Percentiles rank a stretch among this genome's conserved stretches.
Conservation (phyloP, 345 rosid genomes). For the Citrus medica region DNA sequence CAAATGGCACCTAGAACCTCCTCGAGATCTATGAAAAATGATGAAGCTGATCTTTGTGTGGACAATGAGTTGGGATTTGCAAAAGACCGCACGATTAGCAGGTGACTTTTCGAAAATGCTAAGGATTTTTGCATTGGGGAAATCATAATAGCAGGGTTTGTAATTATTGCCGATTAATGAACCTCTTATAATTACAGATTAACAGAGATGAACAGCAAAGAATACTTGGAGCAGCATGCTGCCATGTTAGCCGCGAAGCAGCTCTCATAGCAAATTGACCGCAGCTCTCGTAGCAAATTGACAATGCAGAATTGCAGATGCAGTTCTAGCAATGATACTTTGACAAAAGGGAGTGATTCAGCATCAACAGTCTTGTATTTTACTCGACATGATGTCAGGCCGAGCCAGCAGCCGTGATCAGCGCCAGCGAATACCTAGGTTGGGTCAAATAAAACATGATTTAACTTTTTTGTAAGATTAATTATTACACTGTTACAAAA, state of each 20-base stretch:
- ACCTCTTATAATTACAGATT: constrained; percentile 40
- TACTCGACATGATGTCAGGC: neutral
- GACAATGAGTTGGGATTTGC: constrained; percentile 97
- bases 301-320: constrained; percentile 1
- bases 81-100: constrained; percentile 93
- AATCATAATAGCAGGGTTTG: no score
- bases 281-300: constrained; percentile 14
- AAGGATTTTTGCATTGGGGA: neutral
- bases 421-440: neutral
- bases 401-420: neutral
- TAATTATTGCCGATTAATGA: neutral
- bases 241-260: constrained; percentile 34
- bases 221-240: constrained; percentile 76
- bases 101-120: constrained; percentile 34
- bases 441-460: constrained; percentile 7
- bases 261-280: neutral
- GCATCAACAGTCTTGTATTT: neutral
- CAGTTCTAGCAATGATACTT: neutral
- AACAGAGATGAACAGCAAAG: constrained; percentile 97
- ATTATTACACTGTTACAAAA: neutral
- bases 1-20: constrained; percentile 79
- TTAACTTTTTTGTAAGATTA: neutral
- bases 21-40: constrained; percentile 74
- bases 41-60: constrained; percentile 76
- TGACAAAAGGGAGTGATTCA: neutral